A percentile compares a stretch with the other conserved stretches of the same genome.
phyloP scores from a whole-genome alignment of 2,329 filamentous ascomycete species.

The Fusarium heterosporum region DNA sequence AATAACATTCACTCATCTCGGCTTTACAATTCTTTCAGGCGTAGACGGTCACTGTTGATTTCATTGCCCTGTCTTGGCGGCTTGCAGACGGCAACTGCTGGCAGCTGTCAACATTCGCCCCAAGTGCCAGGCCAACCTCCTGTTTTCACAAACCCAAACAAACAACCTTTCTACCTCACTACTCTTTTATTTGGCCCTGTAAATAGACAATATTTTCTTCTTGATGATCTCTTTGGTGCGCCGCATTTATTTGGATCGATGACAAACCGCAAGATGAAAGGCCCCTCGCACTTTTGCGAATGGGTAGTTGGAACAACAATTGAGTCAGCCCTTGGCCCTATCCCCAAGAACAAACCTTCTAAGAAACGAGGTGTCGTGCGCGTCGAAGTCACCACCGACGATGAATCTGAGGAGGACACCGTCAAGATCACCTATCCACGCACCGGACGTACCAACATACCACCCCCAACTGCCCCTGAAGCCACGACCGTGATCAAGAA shows the following conservation, averaged over 20 bases:
- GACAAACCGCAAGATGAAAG: conserved; percentile 33
- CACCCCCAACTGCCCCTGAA: conserved; percentile 1
- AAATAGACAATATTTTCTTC: neutral
- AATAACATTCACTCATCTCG: too few species aligned
- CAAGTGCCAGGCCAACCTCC: neutral
- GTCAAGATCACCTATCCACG: conserved; percentile 63
- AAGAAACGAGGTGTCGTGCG: conserved; percentile 51
- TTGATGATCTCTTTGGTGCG: conserved; percentile 15
- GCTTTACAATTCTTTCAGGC: neutral
- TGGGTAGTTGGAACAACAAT: conserved; percentile 57
- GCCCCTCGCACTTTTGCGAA: conserved; percentile 53
- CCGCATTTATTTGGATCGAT: conserved; percentile 16
- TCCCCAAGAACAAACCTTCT: conserved; percentile 44
- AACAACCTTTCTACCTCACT: neutral
- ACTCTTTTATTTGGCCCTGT: conserved; percentile 13
- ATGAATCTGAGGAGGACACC: conserved; percentile 63
- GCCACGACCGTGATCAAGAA: conserved; percentile 51
- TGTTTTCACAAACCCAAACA: neutral
- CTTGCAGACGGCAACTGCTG: too few species aligned
- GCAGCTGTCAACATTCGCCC: neutral
- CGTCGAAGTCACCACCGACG: conserved; percentile 62
- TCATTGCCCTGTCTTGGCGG: conserved; percentile 9
- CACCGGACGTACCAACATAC: conserved; percentile 36
- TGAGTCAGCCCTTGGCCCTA: conserved; percentile 45
- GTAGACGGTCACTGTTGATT: neutral